Base-by-base conservation (phyloP, 2,329 filamentous ascomycete genomes). In the Calonectria pseudoreteaudii region DNA sequence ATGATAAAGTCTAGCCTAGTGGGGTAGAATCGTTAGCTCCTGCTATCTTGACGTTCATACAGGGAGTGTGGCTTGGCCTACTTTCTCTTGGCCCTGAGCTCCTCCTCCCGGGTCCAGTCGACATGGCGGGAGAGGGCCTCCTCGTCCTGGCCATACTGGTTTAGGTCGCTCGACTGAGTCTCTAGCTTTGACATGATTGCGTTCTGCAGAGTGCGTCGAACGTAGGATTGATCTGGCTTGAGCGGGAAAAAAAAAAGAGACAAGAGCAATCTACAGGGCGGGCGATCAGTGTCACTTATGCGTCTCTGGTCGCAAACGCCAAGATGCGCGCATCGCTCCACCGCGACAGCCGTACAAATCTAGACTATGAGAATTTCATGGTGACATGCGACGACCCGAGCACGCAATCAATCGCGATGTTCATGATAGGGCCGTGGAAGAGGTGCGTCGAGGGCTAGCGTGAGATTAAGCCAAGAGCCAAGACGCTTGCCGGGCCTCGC, bases 1-100 rank as follows among this genome's bases (percentile, higher is more conserved):
- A 87, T 83, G n/a, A 86, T 82, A 1, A 83, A 70, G 66, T 87
- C 86, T 7, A 86, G 75, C 71, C 84, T 85, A 60, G 26, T 30
- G 6, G 31, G 23, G 13, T 26, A 38, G 56, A 52, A 52, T 71
- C 52, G 72, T 41, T 52, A 34, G n/a, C 66, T 23, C 23, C 67
- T 38, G 14, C 18, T 23, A 23, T 13, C 9, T 49, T 23, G 34
- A 41, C 23, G 13, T n/a, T 60, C 10, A n/a, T 70, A 18, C 4
- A 0, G 8, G 23, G 30, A 41, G 34, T 53, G 34, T 53, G 64
- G 41, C 14, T 53, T 10, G 30, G 28, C 75, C 83, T 47, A 84
- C 84, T 86, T 86, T 68, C 82, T 79, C 78, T 86, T 86, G 16
- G 84, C 84, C 69, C 78, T 83, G 31, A 13, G 50, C 76, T 86